Evolutionary conservation across 139 green algal genomes (phyloP).

Genomic region (Medakamo hakoo): DNA sequence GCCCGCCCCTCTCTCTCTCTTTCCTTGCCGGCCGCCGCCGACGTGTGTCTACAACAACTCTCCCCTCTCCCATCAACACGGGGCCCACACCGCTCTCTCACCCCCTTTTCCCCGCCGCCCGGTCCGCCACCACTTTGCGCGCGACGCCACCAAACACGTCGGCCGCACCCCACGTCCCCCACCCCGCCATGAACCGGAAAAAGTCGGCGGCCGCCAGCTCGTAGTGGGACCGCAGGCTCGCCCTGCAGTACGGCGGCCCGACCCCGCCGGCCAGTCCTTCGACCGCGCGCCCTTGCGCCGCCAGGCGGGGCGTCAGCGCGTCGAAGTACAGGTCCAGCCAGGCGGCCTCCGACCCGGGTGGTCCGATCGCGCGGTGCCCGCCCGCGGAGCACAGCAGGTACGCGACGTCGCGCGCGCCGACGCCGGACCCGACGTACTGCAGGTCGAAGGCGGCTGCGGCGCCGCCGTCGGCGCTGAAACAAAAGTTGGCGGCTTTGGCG

Average conservation of each 20-base stretch:
- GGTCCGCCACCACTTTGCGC: no score
- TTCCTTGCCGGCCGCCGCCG: no score
- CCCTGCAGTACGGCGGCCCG: no score
- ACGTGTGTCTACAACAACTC: no score
- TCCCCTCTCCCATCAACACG: no score
- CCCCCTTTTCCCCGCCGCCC: no score
- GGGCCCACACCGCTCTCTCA: no score
- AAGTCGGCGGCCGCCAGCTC: neutral
- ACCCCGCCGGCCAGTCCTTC: neutral
- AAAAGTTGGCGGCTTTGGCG: neutral
- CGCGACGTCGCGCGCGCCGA: neutral
- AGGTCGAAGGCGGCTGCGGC: neutral
- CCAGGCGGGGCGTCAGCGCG: neutral
- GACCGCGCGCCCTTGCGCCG: neutral
- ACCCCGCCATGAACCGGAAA: neutral
- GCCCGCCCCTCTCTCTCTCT: no score
- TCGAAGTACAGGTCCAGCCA: neutral
- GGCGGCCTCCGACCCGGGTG: neutral
- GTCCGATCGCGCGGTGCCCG: no score
- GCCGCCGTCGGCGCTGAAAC: neutral
- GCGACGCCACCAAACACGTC: no score
- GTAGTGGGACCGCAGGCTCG: neutral
- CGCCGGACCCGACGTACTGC: neutral
- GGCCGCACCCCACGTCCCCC: neutral
- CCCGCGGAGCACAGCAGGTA: neutral